A percentile compares a stretch with the other conserved stretches of the same genome.
phyloP scores from a whole-genome alignment of 352 stramenopile genomes.

The Globisporangium megalacanthum region DNA sequence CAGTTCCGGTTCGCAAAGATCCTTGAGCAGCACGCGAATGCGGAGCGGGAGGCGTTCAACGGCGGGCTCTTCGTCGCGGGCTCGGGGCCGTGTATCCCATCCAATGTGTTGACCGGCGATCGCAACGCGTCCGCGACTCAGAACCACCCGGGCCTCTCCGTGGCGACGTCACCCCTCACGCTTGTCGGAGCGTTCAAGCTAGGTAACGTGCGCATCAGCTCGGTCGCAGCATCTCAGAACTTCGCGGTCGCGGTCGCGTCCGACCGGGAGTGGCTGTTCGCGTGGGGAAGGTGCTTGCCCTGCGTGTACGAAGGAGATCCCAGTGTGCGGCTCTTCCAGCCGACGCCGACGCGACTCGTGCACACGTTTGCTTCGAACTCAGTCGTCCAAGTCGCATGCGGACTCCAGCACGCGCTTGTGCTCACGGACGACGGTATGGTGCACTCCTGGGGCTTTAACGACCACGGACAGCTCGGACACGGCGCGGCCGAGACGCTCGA shows the following conservation, averaged over 20 bases:
- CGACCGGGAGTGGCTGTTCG: slow-evolving; percentile 40
- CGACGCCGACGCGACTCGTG: slow-evolving; percentile 22
- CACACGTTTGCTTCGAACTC: slow-evolving; percentile 18
- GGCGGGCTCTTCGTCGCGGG: slow-evolving; percentile 50
- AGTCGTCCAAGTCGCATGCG: slow-evolving; percentile 35
- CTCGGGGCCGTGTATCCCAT: slow-evolving; percentile 28
- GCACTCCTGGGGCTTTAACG: slow-evolving; percentile 73
- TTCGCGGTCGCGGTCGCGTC: slow-evolving; percentile 39
- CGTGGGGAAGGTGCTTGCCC: slow-evolving; percentile 49
- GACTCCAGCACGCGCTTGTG: slow-evolving; percentile 47
- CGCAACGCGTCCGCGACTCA: not conserved
- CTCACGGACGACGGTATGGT: slow-evolving; percentile 52
- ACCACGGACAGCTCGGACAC: slow-evolving; percentile 71
- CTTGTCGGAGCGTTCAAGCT: slow-evolving; percentile 46
- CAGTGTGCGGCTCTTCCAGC: slow-evolving; percentile 9
- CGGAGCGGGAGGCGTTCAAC: slow-evolving; percentile 47
- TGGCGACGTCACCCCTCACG: slow-evolving; percentile 16
- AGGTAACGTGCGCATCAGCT: slow-evolving; percentile 26
- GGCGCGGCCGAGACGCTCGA: slow-evolving; percentile 37
- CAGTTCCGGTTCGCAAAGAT: slow-evolving; percentile 38
- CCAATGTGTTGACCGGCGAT: not conserved
- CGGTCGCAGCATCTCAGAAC: slow-evolving; percentile 32
- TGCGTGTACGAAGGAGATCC: slow-evolving; percentile 20
- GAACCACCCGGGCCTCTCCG: slow-evolving; percentile 3
- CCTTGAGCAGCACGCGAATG: slow-evolving; percentile 45